phyloP scores from a whole-genome alignment of 495 filamentous ascomycete genomes.

The Xylaria telfairii region DNA sequence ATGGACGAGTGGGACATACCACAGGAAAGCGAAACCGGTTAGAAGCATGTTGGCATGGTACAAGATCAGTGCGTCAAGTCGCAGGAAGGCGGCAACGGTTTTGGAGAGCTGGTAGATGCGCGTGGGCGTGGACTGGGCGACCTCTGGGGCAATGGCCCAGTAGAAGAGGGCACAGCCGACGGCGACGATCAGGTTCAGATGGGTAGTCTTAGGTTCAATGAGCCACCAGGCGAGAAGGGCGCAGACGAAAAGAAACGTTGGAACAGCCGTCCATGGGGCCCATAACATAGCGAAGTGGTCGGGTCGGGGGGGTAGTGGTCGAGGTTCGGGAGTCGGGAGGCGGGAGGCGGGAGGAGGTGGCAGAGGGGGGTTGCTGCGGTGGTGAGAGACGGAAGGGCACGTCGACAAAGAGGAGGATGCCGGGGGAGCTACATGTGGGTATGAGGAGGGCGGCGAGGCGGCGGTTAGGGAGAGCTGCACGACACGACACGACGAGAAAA shows the following conservation, averaged over 20 bases:
- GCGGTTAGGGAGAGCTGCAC: not conserved
- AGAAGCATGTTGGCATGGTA: slow-evolving; percentile 55
- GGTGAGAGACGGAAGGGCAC: not conserved
- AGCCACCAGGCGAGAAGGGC: slow-evolving; percentile 57
- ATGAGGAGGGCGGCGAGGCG: not conserved
- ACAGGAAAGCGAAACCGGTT: slow-evolving; percentile 51
- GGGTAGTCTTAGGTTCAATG: slow-evolving; percentile 53
- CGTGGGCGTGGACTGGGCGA: slow-evolving; percentile 46
- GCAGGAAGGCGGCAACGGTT: slow-evolving; percentile 40
- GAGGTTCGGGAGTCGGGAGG: not conserved
- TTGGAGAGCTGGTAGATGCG: slow-evolving; percentile 45
- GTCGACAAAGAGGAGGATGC: slow-evolving; percentile 12
- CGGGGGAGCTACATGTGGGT: slow-evolving; percentile 15
- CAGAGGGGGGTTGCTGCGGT: not conserved
- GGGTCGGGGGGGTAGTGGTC: slow-evolving; percentile 16
- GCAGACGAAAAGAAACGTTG: slow-evolving; percentile 56
- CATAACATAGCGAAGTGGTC: slow-evolving; percentile 58
- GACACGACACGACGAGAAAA: not conserved
- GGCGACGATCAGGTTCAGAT: slow-evolving; percentile 52
- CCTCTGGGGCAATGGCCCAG: slow-evolving; percentile 52
- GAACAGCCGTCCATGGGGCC: slow-evolving; percentile 55
- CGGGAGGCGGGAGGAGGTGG: no score
- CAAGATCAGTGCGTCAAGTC: slow-evolving; percentile 46
- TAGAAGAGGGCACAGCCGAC: slow-evolving; percentile 54
- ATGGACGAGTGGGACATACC: slow-evolving; percentile 37